Base-by-base conservation (phyloP, 2,329 filamentous ascomycete genomes). In the Periconia macrospinosa region DNA sequence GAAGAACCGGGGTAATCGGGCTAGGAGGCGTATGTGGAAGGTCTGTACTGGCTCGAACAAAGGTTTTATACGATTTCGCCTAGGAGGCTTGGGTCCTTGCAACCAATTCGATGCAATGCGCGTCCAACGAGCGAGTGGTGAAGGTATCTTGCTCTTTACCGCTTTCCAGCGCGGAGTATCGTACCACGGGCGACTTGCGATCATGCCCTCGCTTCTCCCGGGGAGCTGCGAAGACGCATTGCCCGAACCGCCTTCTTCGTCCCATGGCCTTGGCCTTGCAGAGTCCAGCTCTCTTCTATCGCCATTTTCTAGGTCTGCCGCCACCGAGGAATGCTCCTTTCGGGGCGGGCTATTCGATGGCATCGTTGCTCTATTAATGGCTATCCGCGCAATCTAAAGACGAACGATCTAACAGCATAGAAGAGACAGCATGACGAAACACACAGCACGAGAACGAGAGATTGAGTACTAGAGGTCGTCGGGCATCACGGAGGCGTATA, bases 21-120 rank as follows among this genome's bases (percentile, higher is more conserved):
- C 83, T 49, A 91, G 71, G 41, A 90, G 70, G 42, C 76, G 74
- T 52, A 86, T 75, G 5, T 89, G 90, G 23, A 82, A 82, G 54
- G 85, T 82, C 69, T 94, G 90, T 14, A 90, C 69, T 11, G 67
- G 67, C 15, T 89, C 88, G 52, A 91, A 82, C 40, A 90, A 58
- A 1, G 79, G 78, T 5, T 57, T 68, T 41, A 81, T 80, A 27
- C 58, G 70, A 63, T 77, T 77, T 53, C 65, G 67, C 42, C 71
- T 67, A 9, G 76, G 73, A 15, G 78, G 75, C 40, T 75, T 54
- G 3, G 79, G 79, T 1, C 79, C 79, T 56, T 75, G 71, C 14
- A 76, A 64, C 79, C 79, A 81, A 61, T 18, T 78, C 53, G 62
- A 61, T 8, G 67, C 68, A 40, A 58, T 63, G 41, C 56, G 54